These are phyloP conservation scores for Aspergillus texensis DNA, from an alignment of 2,329 filamentous ascomycete genomes.

Conservation along the genomic window DNA sequence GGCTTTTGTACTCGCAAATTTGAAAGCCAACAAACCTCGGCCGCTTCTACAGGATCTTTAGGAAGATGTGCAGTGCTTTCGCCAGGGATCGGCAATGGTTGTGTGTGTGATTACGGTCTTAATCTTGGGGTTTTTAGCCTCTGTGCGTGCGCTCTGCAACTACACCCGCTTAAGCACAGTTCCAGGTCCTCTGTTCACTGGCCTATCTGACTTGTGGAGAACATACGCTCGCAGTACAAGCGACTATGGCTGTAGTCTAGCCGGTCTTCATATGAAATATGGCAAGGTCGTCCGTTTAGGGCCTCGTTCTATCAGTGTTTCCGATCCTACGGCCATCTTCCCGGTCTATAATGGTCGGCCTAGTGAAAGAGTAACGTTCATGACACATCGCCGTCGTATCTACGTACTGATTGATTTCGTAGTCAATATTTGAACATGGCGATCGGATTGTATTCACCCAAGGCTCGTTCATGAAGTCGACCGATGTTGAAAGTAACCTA, in stretches of 20 bases:
- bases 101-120: slow-evolving; percentile 10
- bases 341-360: background rate
- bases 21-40: background rate
- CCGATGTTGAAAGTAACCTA: background rate
- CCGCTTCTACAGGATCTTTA: background rate
- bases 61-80: background rate
- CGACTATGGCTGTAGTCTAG: slow-evolving; percentile 11
- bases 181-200: slow-evolving; percentile 19
- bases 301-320: slow-evolving; percentile 18
- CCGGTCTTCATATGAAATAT: slow-evolving; percentile 17
- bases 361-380: slow-evolving; percentile 2
- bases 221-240: slow-evolving; percentile 3
- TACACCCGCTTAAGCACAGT: slow-evolving; percentile 16
- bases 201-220: slow-evolving; percentile 18
- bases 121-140: background rate
- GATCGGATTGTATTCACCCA: background rate
- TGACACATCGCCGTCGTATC: background rate
- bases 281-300: slow-evolving; percentile 22
- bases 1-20: background rate
- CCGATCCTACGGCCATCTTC: slow-evolving; percentile 12
- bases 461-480: no score
- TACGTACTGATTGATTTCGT: background rate
- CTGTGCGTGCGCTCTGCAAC: slow-evolving; percentile 17
- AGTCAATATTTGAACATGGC: background rate
- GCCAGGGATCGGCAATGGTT: slow-evolving; percentile 10